These are phyloP conservation scores for Pseudoscleropodium purum DNA, from an alignment of 225 moss, liverwort and hornwort species.

Conservation along the genomic window DNA sequence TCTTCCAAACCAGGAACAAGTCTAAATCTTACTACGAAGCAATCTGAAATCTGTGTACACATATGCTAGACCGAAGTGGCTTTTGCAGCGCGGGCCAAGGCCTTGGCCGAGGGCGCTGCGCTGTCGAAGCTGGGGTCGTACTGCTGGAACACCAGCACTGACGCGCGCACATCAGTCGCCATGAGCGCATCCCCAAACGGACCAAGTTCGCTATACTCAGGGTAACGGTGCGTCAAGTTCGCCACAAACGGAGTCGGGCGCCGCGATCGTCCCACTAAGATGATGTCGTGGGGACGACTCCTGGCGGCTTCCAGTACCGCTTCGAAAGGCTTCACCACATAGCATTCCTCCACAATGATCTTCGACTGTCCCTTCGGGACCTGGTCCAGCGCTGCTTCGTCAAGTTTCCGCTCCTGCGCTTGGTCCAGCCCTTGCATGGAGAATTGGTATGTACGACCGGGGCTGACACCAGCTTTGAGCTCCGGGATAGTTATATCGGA, in stretches of 20 bases:
- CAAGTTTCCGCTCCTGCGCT: conserved; percentile 12
- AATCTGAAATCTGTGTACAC: background rate
- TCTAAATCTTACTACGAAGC: background rate
- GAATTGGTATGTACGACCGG: conserved; percentile 7
- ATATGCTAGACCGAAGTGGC: background rate
- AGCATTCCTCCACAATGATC: conserved; percentile 16
- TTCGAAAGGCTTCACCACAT: conserved; percentile 23
- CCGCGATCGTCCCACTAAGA: conserved; percentile 60
- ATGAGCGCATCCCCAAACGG: conserved; percentile 65
- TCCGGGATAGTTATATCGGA: background rate
- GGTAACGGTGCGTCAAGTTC: background rate
- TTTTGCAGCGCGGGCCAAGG: background rate
- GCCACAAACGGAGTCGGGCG: conserved; percentile 48
- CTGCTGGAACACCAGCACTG: conserved; percentile 79
- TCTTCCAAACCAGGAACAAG: background rate
- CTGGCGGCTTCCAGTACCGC: conserved; percentile 21
- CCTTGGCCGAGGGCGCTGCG: background rate
- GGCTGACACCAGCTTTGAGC: background rate
- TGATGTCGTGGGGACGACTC: conserved; percentile 24
- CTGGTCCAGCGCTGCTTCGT: conserved; percentile 15
- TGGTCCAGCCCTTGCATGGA: conserved; percentile 16
- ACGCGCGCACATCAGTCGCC: conserved; percentile 33
- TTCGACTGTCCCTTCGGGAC: background rate
- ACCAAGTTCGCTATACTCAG: conserved; percentile 57
- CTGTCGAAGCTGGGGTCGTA: conserved; percentile 21